These are phyloP conservation scores for Penicillium pancosmium DNA, from an alignment of 495 filamentous ascomycete species.

Conservation along the genomic window DNA sequence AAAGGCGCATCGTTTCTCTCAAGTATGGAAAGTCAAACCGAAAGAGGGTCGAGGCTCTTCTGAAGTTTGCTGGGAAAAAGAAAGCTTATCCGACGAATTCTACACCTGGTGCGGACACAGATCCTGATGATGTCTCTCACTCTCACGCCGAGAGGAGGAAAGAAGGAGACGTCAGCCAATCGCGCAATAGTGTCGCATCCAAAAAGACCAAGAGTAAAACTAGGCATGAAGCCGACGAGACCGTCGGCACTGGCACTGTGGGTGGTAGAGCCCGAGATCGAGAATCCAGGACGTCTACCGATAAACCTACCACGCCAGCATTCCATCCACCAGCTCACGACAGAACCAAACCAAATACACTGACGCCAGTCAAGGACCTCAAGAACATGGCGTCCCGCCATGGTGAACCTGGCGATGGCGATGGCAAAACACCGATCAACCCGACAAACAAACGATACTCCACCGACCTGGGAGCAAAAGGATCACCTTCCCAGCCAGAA, in stretches of 20 bases:
- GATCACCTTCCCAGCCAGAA: conserved; percentile 34
- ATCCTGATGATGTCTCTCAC: conserved; percentile 24
- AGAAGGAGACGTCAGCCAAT: conserved; percentile 2
- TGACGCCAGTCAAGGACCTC: conserved; percentile 37
- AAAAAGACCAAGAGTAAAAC: conserved; percentile 23
- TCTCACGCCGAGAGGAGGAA: conserved; percentile 20
- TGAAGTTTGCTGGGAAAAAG: conserved; percentile 48
- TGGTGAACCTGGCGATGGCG: conserved; percentile 29
- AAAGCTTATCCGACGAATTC: conserved; percentile 32
- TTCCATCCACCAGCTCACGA: conserved; percentile 27
- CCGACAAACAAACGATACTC: conserved; percentile 30
- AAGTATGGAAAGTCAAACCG: conserved; percentile 46
- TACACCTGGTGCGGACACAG: conserved; percentile 28
- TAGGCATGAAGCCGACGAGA: conserved; percentile 24
- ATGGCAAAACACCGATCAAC: conserved; percentile 33
- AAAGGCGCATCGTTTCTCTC: conserved; percentile 36
- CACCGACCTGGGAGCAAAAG: conserved; percentile 31
- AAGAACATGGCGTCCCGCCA: conserved; percentile 30
- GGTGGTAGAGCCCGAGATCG: conserved; percentile 15
- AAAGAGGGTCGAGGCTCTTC: conserved; percentile 45
- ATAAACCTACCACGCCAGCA: conserved; percentile 33
- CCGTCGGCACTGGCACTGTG: conserved; percentile 3
- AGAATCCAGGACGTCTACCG: conserved; percentile 24
- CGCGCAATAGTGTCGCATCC: conserved; percentile 9
- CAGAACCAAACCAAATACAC: conserved; percentile 27